Percentiles rank a stretch among this genome's conserved stretches.
phyloP scores from a whole-genome alignment of 2,329 filamentous ascomycete genomes.

The Exophiala calicioides region DNA sequence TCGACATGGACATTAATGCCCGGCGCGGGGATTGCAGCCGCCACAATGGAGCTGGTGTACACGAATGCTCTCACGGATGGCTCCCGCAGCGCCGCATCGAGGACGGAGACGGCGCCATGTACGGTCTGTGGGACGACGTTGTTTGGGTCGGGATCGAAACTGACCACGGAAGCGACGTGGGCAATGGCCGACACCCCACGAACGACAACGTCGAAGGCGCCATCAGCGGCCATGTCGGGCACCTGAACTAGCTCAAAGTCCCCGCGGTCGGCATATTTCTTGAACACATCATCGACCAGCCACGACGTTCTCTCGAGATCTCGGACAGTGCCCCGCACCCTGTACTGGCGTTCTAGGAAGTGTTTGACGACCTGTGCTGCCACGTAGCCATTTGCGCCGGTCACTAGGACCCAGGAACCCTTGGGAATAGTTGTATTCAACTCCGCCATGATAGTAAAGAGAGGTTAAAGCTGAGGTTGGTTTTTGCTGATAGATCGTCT shows the following conservation, averaged over 20 bases:
- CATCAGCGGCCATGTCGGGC: not conserved
- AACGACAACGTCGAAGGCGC: not conserved
- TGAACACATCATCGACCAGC: too few species aligned
- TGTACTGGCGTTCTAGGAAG: conserved; percentile 45
- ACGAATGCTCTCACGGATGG: conserved; percentile 34
- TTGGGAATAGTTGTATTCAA: too few species aligned
- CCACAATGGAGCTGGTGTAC: conserved; percentile 1
- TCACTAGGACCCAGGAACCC: conserved; percentile 43
- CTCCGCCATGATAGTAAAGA: too few species aligned
- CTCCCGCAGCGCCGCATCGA: conserved; percentile 11
- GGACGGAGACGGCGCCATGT: not conserved
- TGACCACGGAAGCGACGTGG: not conserved
- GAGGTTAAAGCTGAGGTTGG: too few species aligned
- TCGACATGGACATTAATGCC: not conserved
- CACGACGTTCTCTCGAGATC: too few species aligned
- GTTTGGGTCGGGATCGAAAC: conserved; percentile 38
- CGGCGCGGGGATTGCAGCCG: conserved; percentile 1
- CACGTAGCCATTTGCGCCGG: conserved; percentile 50
- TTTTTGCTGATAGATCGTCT: too few species aligned
- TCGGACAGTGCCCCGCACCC: conserved; percentile 52
- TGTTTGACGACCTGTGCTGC: conserved; percentile 44
- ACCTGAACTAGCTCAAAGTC: not conserved
- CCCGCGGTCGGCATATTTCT: too few species aligned
- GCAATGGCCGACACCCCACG: not conserved
- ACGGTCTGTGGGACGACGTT: conserved; percentile 38